Evolutionary conservation across 1,284 basidiomycete species (phyloP), one percentile per base, ranked within the genome.

Genomic region (Marasmius tenuissimus): DNA sequence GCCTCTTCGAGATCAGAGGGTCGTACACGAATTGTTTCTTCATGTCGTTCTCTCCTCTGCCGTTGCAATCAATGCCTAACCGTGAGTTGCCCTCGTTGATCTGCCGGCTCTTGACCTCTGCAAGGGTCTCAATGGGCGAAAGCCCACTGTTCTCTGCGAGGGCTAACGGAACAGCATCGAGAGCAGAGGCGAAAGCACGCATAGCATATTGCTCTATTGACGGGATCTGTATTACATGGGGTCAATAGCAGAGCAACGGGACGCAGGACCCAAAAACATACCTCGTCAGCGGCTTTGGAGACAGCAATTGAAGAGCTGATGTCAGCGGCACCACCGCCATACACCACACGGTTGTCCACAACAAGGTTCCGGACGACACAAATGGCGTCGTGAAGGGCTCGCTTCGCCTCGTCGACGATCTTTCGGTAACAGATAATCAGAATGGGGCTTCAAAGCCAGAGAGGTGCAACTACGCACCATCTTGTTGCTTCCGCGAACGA

Each of bases 131-230:
- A 69, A 99, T 99, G 10, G 97, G 97, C 34, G 93, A 91, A 59
- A 98, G 78, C 58, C 97, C 97, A 66, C 94, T 97, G 82, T 99
- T 99, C 76, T 99, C 97, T 4, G 97, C 97, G 10, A 99, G 82
- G 1, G 97, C 97, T 16, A 98, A 86, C 8, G 97, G 97, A 58
- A 98, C 81, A 10, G 96, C 85, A 71, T 99, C 97, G 8, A 99
- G 81, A 10, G 97, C 97, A 35, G 93, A 92, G 1, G 97, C 87
- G 73, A 98, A 99, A 16, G 97, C 96, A 50, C 97, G 92, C 96
- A 99, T 98, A 1, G 97, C 97, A 73, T 99, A 99, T 81, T 99
- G 97, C 78, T 99, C 97, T 70, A 99, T 97, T 9, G 94, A 86
- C 1, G 97, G 91, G 69, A 97, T 98, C 91, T 94, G 65, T 14